Evolutionary conservation across 2,329 filamentous ascomycete genomes (phyloP), one percentile per base, ranked within the genome.

Genomic region (Rhytidhysteron rufulum): DNA sequence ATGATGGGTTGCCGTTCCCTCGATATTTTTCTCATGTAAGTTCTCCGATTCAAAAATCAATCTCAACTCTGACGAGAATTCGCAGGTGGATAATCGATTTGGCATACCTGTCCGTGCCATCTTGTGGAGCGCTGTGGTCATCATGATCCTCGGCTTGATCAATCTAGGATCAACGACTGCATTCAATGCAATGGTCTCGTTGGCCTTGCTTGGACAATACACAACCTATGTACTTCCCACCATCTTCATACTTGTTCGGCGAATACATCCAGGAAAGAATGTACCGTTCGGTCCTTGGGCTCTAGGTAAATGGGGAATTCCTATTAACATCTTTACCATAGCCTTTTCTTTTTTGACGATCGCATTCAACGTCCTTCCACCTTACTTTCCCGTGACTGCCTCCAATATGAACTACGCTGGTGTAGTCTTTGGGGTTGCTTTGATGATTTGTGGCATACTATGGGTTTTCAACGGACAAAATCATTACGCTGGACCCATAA

Each of bases 141-240:
- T 61, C 16, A 45, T 59, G 11, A 53, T 71, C 7, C 58, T 73
- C 25, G 62, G 62, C 1, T 52, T 73, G 18, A 69, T 74, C 58
- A 71, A 71, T 44, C 62, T 74, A 41, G 70, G 68, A 27, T 69
- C 66, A 2, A 43, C 54, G 11, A 13, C 19, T 3, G 37, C 37
- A 2, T 39, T 39, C 21, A 39, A 39, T 13, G 31, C 4, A 13
- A 17, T 39, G 3, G 29, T 39, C 27, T 32, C 29, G 2, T 30
- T 39, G 2, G 4, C 13, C 7, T n/a, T 39, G 6, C 16, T 17
- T 11, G 18, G 37, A 18, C 19, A 32, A 4, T 39, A 39, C 29
- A 3, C 17, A 18, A 32, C 37, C 8, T 39, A 21, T 13, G 15
- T 33, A 6, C n/a, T 39, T 6, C 18, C 9, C n/a, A 33, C 41